Evolutionary conservation across 306 rosid species (phyloP).

Genomic region (Styphnolobium japonicum): DNA sequence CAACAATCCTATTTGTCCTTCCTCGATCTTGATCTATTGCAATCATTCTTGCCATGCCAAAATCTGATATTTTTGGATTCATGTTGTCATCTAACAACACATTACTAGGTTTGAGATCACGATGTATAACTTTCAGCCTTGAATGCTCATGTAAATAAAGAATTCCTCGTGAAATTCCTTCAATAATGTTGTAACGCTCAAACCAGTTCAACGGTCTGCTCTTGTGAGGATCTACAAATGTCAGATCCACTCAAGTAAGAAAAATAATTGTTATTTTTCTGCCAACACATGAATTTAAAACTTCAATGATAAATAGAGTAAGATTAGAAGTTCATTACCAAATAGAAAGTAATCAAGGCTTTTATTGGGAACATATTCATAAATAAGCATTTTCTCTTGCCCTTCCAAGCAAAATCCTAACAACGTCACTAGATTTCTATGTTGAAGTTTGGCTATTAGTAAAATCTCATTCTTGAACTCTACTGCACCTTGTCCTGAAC

Average conservation of each 20-base stretch:
- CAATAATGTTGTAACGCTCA: conserved; percentile 41
- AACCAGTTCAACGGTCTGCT: conserved; percentile 34
- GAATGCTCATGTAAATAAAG: conserved; percentile 60
- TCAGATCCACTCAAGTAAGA: neutral
- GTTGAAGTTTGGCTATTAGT: conserved; percentile 57
- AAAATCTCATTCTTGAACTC: conserved; percentile 60
- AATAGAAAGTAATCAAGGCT: conserved; percentile 53
- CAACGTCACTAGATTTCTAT: conserved; percentile 51
- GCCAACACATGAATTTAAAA: neutral
- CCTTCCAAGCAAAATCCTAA: conserved; percentile 53
- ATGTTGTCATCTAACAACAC: conserved; percentile 45
- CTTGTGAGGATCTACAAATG: conserved; percentile 29
- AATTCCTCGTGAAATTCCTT: conserved; percentile 47
- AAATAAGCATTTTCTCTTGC: conserved; percentile 52
- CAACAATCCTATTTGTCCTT: conserved; percentile 44
- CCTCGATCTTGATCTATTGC: conserved; percentile 38
- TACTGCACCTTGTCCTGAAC: conserved; percentile 45
- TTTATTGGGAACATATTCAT: conserved; percentile 57
- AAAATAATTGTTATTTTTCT: neutral
- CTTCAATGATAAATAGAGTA: neutral
- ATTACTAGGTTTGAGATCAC: conserved; percentile 64
- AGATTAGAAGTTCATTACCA: conserved; percentile 23
- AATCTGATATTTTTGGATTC: conserved; percentile 63
- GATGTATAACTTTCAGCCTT: conserved; percentile 48
- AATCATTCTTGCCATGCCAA: conserved; percentile 57